Evolutionary conservation across 169 alveolate genomes (phyloP).

Genomic region (Neospora caninum): DNA sequence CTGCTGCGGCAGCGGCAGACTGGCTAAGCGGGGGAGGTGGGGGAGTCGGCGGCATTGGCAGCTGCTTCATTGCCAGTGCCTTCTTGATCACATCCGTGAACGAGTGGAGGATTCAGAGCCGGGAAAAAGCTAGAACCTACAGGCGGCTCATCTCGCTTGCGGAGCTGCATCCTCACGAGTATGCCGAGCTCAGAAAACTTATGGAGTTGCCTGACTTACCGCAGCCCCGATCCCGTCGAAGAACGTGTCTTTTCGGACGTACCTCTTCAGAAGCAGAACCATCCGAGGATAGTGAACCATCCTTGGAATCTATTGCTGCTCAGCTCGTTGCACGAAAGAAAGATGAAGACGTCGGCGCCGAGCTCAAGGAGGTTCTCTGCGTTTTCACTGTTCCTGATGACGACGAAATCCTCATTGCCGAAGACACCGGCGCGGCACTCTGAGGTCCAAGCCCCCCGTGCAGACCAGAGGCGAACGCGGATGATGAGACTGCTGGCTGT

Average conservation of each 20-base stretch:
- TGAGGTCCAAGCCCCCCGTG: neutral
- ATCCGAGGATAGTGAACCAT: neutral
- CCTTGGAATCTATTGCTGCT: constrained; percentile 17
- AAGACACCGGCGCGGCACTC: neutral
- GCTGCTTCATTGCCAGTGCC: constrained; percentile 38
- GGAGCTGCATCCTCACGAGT: constrained; percentile 32
- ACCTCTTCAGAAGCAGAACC: neutral
- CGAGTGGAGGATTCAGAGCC: constrained; percentile 28
- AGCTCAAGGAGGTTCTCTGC: constrained; percentile 8
- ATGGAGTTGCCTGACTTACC: neutral
- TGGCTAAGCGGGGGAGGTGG: constrained; percentile 65
- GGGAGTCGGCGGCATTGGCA: constrained; percentile 56
- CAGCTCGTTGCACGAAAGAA: constrained; percentile 15
- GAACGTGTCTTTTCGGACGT: neutral
- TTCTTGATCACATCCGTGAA: constrained; percentile 34
- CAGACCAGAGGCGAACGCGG: neutral
- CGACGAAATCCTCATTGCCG: neutral
- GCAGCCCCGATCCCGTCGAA: neutral
- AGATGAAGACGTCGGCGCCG: constrained; percentile 24
- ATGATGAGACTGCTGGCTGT: neutral
- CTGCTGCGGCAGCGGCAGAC: constrained; percentile 60
- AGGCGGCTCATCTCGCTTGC: constrained; percentile 2
- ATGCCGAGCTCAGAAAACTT: neutral
- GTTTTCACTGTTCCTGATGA: neutral
- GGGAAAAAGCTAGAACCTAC: neutral